A percentile compares a stretch with the other conserved stretches of the same genome.
phyloP scores from a whole-genome alignment of 2,329 filamentous ascomycete species.

The Ceratocystiopsis minuta region DNA sequence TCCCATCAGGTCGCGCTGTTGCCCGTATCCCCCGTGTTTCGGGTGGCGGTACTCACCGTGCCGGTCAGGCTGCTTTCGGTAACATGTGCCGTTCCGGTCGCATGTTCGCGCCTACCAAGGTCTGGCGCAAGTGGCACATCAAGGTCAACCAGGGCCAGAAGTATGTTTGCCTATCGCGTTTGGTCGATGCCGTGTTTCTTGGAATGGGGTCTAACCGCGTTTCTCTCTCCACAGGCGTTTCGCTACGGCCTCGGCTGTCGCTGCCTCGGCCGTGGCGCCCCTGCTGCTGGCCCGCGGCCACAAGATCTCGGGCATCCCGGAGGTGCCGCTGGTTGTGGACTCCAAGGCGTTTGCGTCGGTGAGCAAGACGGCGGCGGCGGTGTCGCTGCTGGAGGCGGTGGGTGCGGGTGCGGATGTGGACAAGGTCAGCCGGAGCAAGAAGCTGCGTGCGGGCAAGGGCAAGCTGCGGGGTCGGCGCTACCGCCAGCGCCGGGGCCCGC shows the following conservation, averaged over 20 bases:
- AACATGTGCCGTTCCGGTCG: slow-evolving; percentile 99
- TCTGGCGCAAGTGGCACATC: slow-evolving; percentile 99
- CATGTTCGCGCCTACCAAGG: slow-evolving; percentile 99
- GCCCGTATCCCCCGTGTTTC: slow-evolving; percentile 99
- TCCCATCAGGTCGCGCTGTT: slow-evolving; percentile 73
- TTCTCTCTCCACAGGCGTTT: slow-evolving; percentile 48
- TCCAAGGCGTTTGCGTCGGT: slow-evolving; percentile 74
- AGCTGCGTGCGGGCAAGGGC: slow-evolving; percentile 96
- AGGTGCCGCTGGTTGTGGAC: slow-evolving; percentile 94
- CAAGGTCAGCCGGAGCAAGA: slow-evolving; percentile 93
- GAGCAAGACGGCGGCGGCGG: slow-evolving; percentile 74
- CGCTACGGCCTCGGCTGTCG: slow-evolving; percentile 90
- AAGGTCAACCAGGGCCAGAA: slow-evolving; percentile 99
- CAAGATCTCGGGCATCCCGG: slow-evolving; percentile 77
- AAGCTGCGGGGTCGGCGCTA: slow-evolving; percentile 94
- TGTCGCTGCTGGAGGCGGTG: slow-evolving; percentile 74
- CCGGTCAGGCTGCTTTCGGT: slow-evolving; percentile 98
- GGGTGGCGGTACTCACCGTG: slow-evolving; percentile 99
- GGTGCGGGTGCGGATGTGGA: slow-evolving; percentile 80
- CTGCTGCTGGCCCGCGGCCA: slow-evolving; percentile 95
- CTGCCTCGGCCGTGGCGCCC: slow-evolving; percentile 85
- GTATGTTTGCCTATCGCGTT: slow-evolving; percentile 34
- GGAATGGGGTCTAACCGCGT: background rate
- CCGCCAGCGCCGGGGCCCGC: slow-evolving; percentile 92
- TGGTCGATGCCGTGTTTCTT: background rate